These are phyloP conservation scores for Lavandula angustifolia DNA, from an alignment of 257 asterid genomes.

Conservation along the genomic window DNA sequence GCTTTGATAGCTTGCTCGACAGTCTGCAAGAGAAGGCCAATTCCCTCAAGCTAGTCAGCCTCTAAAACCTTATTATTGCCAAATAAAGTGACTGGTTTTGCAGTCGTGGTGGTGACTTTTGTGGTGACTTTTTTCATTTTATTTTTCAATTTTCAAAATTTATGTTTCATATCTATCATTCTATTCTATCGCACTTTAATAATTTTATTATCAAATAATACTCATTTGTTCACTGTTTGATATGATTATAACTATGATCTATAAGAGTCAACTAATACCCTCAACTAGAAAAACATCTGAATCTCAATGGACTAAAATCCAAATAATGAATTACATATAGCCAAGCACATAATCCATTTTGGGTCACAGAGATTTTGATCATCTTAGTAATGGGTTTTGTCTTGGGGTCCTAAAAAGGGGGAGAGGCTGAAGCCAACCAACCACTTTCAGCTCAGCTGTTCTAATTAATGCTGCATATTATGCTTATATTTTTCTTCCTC, in stretches of 20 bases:
- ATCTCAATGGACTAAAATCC: not conserved
- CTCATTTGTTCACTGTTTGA: too few relatives aligned
- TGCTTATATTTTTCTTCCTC: constrained; percentile 4
- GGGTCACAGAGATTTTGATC: not conserved
- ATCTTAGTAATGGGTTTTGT: not conserved
- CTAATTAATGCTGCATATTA: constrained; percentile 37
- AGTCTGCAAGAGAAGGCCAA: constrained; percentile 97
- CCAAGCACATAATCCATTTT: constrained; percentile 7
- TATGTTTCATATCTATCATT: too few relatives aligned
- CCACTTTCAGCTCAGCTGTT: constrained; percentile 33
- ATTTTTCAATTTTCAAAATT: not conserved
- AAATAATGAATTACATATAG: not conserved
- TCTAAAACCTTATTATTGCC: constrained; percentile 27
- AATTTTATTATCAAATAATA: too few relatives aligned
- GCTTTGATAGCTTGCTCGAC: constrained; percentile 92
- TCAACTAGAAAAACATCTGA: not conserved
- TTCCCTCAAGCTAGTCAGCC: constrained; percentile 73
- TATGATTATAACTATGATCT: too few relatives aligned
- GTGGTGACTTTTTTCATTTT: constrained; percentile 19
- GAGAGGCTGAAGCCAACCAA: constrained; percentile 26
- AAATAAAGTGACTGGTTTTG: constrained; percentile 41
- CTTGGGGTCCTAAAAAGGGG: constrained; percentile 10
- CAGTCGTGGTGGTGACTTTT: constrained; percentile 32
- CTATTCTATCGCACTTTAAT: too few relatives aligned
- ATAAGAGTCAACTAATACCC: too few relatives aligned